Evolutionary conservation across 257 asterid genomes (phyloP).

Genomic region (Solanum raphanifolium): DNA sequence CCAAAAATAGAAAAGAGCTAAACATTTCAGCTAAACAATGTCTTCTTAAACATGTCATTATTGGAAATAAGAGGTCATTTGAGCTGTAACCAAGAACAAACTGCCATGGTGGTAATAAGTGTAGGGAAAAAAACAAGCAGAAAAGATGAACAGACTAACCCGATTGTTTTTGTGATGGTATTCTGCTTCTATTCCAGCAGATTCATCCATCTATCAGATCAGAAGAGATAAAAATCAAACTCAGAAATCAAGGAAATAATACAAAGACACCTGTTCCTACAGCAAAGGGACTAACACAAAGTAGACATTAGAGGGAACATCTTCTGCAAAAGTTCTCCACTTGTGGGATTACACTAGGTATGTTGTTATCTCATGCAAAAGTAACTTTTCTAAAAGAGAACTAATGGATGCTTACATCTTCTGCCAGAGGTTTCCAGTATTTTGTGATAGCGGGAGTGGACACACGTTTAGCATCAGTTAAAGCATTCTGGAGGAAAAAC

Average conservation of each 20-base stretch:
- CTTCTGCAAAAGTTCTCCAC: not conserved
- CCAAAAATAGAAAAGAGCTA: too few relatives aligned
- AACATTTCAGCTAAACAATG: not conserved
- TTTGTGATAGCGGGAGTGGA: slow-evolving; percentile 70
- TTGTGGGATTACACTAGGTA: not conserved
- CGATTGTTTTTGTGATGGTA: slow-evolving; percentile 88
- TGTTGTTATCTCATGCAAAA: not conserved
- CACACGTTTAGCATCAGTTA: slow-evolving; percentile 82
- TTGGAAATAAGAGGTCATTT: not conserved
- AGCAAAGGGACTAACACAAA: not conserved
- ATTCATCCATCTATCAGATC: slow-evolving; percentile 77
- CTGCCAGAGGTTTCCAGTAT: slow-evolving; percentile 95
- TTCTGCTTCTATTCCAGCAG: slow-evolving; percentile 95
- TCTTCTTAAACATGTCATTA: not conserved
- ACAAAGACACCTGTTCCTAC: not conserved
- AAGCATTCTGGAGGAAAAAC: slow-evolving; percentile 56
- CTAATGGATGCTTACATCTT: slow-evolving; percentile 57
- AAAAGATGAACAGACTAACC: slow-evolving; percentile 32
- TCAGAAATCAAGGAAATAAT: not conserved
- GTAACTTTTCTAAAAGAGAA: slow-evolving; percentile 4
- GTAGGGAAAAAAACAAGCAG: not conserved
- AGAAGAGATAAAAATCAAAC: not conserved
- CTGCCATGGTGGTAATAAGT: not conserved
- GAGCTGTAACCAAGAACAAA: not conserved
- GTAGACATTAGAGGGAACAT: not conserved